Evolutionary conservation across 1,284 basidiomycete genomes (phyloP).

Genomic region (Inonotus hispidus): DNA sequence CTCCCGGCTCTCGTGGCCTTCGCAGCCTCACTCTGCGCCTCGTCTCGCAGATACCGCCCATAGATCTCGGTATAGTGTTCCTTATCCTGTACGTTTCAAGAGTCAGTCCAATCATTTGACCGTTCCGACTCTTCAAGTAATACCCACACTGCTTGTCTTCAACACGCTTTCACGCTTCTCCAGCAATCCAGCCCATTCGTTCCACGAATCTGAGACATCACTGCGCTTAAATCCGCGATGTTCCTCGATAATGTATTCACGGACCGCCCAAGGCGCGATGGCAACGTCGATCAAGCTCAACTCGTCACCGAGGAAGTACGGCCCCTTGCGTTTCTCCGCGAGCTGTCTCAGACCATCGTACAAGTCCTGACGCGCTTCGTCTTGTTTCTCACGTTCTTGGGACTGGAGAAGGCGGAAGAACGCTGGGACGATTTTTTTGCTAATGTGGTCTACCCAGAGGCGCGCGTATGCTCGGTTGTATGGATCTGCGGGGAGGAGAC

Average conservation of each 20-base stretch:
- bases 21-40: slow-evolving; percentile 57
- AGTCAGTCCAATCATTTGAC: neutral
- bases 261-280: slow-evolving; percentile 52
- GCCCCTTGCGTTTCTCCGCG: slow-evolving; percentile 44
- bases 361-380: slow-evolving; percentile 40
- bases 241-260: slow-evolving; percentile 45
- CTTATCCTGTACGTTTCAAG: slow-evolving; percentile 38
- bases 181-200: slow-evolving; percentile 39
- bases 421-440: slow-evolving; percentile 45
- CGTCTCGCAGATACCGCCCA: slow-evolving; percentile 48
- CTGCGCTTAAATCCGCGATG: slow-evolving; percentile 44
- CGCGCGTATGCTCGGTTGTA: slow-evolving; percentile 43
- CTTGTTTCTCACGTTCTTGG: slow-evolving; percentile 46
- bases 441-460: slow-evolving; percentile 51
- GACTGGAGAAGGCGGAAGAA: slow-evolving; percentile 50
- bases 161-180: slow-evolving; percentile 43
- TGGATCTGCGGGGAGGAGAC: slow-evolving; percentile 45
- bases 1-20: slow-evolving; percentile 50
- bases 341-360: slow-evolving; percentile 43
- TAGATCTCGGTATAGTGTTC: slow-evolving; percentile 48
- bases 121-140: too few species aligned
- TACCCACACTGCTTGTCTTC: slow-evolving; percentile 43
- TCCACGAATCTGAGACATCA: slow-evolving; percentile 42
- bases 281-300: slow-evolving; percentile 55
- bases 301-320: slow-evolving; percentile 53